These are phyloP conservation scores for Penicillium sp. DNA, from an alignment of 2,329 filamentous ascomycete genomes.

Conservation along the genomic window DNA sequence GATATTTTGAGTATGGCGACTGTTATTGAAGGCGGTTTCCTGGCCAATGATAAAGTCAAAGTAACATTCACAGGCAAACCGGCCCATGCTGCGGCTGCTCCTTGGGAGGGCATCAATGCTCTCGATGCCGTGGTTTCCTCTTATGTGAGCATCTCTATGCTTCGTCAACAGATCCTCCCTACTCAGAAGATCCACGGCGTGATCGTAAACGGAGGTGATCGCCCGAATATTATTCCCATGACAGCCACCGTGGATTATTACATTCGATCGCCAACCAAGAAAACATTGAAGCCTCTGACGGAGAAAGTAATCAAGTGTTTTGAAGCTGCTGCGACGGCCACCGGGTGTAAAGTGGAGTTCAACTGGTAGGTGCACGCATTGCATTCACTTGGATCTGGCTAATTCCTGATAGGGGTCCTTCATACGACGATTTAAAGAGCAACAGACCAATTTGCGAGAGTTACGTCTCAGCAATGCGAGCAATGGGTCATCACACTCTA, in stretches of 20 bases:
- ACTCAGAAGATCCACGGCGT: slow-evolving; percentile 53
- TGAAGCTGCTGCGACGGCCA: slow-evolving; percentile 32
- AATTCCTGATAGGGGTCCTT: slow-evolving; percentile 24
- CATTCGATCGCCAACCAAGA: slow-evolving; percentile 42
- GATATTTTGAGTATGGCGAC: slow-evolving; percentile 24
- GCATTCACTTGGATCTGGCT: neutral
- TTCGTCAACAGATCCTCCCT: slow-evolving; percentile 57
- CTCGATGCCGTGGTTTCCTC: slow-evolving; percentile 55
- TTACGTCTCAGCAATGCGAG: slow-evolving; percentile 32
- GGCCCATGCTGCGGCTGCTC: slow-evolving; percentile 55
- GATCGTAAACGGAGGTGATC: slow-evolving; percentile 53
- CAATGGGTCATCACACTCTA: slow-evolving; percentile 29
- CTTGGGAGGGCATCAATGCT: slow-evolving; percentile 60
- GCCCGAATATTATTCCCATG: slow-evolving; percentile 58
- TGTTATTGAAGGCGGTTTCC: slow-evolving; percentile 24
- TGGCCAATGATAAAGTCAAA: slow-evolving; percentile 34
- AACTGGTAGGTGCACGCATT: slow-evolving; percentile 19
- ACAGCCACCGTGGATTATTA: slow-evolving; percentile 46
- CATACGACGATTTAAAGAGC: slow-evolving; percentile 32
- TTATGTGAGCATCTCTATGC: slow-evolving; percentile 46
- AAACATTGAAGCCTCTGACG: slow-evolving; percentile 34
- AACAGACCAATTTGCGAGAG: slow-evolving; percentile 34
- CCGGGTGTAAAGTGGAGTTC: slow-evolving; percentile 31
- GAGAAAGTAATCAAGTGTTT: slow-evolving; percentile 32
- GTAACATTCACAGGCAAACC: slow-evolving; percentile 51